Evolutionary conservation across 805 yeast genomes (phyloP).

Genomic region (Debaryomyces castellii): DNA sequence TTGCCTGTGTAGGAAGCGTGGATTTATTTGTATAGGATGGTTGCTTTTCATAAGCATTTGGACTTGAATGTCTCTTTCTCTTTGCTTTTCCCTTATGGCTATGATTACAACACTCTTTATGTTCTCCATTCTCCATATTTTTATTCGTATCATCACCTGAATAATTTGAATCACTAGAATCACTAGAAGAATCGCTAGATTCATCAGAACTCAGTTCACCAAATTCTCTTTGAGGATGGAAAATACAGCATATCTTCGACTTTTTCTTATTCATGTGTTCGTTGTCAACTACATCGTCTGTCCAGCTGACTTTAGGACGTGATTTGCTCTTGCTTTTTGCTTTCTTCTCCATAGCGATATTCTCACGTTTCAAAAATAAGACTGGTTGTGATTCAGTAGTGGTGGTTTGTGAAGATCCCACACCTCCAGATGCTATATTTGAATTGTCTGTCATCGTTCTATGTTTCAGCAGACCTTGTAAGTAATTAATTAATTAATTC

Average conservation of each 20-base stretch:
- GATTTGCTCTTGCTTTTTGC: constrained; percentile 15
- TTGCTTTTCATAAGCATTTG: constrained; percentile 87
- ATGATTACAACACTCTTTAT: constrained; percentile 7
- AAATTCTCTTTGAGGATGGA: constrained; percentile 69
- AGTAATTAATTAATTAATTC: background rate
- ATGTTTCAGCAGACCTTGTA: background rate
- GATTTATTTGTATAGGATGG: constrained; percentile 54
- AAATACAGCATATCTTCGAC: constrained; percentile 86
- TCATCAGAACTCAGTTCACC: constrained; percentile 42
- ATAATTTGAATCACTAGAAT: constrained; percentile 27
- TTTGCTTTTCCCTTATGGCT: constrained; percentile 25
- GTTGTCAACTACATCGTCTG: constrained; percentile 83
- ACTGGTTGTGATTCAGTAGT: constrained; percentile 8
- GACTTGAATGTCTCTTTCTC: constrained; percentile 38
- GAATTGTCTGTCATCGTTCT: background rate
- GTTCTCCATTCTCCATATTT: constrained; percentile 1
- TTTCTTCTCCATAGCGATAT: background rate
- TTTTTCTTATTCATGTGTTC: constrained; percentile 87
- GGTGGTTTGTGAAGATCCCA: background rate
- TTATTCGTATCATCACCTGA: constrained; percentile 7
- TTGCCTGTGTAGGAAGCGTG: background rate
- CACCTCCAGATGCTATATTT: background rate
- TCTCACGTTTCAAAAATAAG: constrained; percentile 16
- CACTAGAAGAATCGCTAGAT: constrained; percentile 23
- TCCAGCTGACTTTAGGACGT: constrained; percentile 73